phyloP scores from a whole-genome alignment of 164 flowering plant genomes.

The Stephania japonica region DNA sequence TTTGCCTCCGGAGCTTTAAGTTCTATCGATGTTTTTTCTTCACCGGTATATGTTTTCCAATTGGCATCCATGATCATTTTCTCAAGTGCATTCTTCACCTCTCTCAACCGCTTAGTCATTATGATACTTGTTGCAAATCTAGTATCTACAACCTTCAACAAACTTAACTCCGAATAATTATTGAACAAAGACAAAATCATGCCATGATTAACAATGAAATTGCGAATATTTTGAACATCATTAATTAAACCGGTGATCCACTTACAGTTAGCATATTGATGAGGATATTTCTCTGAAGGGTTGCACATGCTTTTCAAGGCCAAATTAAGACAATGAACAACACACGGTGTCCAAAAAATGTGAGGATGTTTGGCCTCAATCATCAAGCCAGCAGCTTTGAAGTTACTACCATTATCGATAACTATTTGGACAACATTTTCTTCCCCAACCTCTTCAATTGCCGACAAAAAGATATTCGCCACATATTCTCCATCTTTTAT shows the following conservation, averaged over 20 bases:
- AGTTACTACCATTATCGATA: neutral
- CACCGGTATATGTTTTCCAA: no score
- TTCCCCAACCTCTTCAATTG: constrained; percentile 1
- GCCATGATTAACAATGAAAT: constrained; percentile 1
- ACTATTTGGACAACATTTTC: constrained; percentile 1
- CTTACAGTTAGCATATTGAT: neutral
- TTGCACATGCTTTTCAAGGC: constrained; percentile 6
- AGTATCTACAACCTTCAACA: neutral
- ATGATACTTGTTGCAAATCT: neutral
- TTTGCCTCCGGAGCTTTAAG: no score
- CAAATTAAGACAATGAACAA: constrained; percentile 3
- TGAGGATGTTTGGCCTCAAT: constrained; percentile 3
- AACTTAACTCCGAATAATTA: neutral
- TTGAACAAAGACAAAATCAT: constrained; percentile 7
- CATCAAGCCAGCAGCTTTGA: neutral
- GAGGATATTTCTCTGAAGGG: neutral
- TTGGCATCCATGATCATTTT: no score
- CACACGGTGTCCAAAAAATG: constrained; percentile 9
- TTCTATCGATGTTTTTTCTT: no score
- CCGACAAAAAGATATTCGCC: neutral
- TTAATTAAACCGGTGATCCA: neutral
- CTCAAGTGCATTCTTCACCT: no score
- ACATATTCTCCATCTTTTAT: neutral
- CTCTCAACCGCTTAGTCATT: neutral
- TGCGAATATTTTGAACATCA: neutral